Evolutionary conservation across 352 stramenopile species (phyloP), one percentile per base, ranked within the genome.

Genomic region (Phytophthora colocasiae): DNA sequence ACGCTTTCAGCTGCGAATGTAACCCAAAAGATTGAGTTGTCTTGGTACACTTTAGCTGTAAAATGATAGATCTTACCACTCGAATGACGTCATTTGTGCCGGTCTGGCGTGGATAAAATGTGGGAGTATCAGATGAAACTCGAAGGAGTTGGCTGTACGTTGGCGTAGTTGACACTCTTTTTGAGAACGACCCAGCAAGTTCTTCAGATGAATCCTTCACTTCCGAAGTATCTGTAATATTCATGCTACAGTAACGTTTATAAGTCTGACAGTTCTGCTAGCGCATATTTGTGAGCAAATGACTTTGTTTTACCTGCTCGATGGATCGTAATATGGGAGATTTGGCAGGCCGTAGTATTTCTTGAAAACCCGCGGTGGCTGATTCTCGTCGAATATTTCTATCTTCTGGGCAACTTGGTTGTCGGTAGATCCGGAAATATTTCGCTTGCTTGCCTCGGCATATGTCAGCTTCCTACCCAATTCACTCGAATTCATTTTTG

Each of bases 71-170:
- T 56, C 36, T 55, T 46, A 75, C 74, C 62, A 82, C 63, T 63
- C 76, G 58, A 45, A 81, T 63, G 27, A 80, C 26, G 8, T 73
- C 66, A 47, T 54, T 79, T 10, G 53, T 60, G 59, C 73, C 70
- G 27, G 67, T 57, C 17, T 78, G 66, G 8, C 47, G 58, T 34
- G 78, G 78, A 46, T 67, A 69, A 61, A 87, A 87, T 45, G 56
- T 80, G 14, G 78, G 73, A 4, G 75, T 83, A 12, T 68, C 40
- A 1, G 76, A 71, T 43, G 76, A 87, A 43, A 87, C 58, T 3
- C 66, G 58, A 40, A 74, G 73, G 19, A 55, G 62, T 52, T 72
- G 73, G 41, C 52, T 59, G 27, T 63, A 73, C 12, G 71, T 43
- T 15, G 63, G 45, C 26, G 24, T 11, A 11, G 50, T 9, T 4